A percentile compares a stretch with the other conserved stretches of the same genome.
phyloP scores from a whole-genome alignment of 352 stramenopile species.

The Phytophthora rubi region DNA sequence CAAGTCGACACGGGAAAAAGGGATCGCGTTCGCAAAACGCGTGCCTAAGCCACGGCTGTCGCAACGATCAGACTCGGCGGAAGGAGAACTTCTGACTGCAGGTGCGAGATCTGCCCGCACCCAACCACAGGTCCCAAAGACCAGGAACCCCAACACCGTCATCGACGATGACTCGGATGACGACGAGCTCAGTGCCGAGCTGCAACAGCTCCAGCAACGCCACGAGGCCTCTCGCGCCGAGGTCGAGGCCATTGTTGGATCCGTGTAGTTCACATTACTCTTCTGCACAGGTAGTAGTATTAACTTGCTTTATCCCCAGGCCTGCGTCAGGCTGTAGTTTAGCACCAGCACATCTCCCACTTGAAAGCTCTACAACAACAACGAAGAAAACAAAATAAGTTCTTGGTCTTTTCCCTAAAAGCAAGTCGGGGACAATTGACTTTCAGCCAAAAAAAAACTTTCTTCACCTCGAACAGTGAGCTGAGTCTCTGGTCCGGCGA shows the following conservation, averaged over 20 bases:
- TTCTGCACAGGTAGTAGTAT: neutral
- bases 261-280: neutral
- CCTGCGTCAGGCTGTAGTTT: constrained; percentile 88
- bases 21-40: constrained; percentile 79
- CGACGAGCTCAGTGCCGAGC: constrained; percentile 64
- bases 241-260: constrained; percentile 74
- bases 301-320: constrained; percentile 62
- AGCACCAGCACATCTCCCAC: constrained; percentile 81
- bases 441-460: neutral
- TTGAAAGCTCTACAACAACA: constrained; percentile 70
- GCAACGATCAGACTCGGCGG: constrained; percentile 32
- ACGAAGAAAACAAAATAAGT: neutral
- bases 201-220: constrained; percentile 71
- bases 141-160: constrained; percentile 49
- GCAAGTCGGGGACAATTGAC: neutral
- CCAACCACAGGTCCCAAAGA: constrained; percentile 11
- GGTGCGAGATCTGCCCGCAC: neutral
- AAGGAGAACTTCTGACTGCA: constrained; percentile 14
- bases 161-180: constrained; percentile 68
- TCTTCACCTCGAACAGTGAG: constrained; percentile 73
- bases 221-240: constrained; percentile 78
- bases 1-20: constrained; percentile 73
- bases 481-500: constrained; percentile 81
- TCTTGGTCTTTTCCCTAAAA: neutral
- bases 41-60: constrained; percentile 71